A percentile compares a stretch with the other conserved stretches of the same genome.
These are phyloP conservation scores for Mycena sanguinolenta DNA, from an alignment of 768 basidiomycete genomes.

Conservation along the genomic window DNA sequence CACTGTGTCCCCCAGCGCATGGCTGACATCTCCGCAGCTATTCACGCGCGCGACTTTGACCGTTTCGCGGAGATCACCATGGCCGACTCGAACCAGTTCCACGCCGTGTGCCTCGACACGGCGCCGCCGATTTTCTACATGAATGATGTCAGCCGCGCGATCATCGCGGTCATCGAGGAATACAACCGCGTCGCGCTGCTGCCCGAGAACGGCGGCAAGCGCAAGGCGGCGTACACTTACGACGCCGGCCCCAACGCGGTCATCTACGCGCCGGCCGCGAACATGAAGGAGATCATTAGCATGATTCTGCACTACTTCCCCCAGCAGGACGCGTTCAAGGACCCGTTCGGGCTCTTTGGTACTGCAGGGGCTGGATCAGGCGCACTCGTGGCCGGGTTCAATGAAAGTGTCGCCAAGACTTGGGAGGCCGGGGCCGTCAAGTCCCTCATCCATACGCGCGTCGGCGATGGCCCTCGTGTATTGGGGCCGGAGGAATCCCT, in stretches of 20 bases:
- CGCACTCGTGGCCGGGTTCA: constrained; percentile 78
- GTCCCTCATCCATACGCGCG: constrained; percentile 90
- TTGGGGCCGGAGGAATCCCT: constrained; percentile 74
- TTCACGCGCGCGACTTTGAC: constrained; percentile 85
- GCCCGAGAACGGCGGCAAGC: constrained; percentile 59
- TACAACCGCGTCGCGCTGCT: constrained; percentile 84
- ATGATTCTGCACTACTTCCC: constrained; percentile 91
- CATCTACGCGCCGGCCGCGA: constrained; percentile 86
- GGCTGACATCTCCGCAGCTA: constrained; percentile 85
- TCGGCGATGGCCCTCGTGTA: constrained; percentile 91
- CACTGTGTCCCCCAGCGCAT: constrained; percentile 91
- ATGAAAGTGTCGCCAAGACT: constrained; percentile 78
- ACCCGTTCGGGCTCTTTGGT: constrained; percentile 76
- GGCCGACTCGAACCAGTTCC: constrained; percentile 99
- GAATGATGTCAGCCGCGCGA: constrained; percentile 96
- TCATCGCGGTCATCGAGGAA: constrained; percentile 92
- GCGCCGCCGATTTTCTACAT: constrained; percentile 99
- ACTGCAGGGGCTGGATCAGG: constrained; percentile 58
- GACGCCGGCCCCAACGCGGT: constrained; percentile 99
- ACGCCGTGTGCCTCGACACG: constrained; percentile 97
- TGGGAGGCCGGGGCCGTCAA: constrained; percentile 87
- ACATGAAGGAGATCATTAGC: constrained; percentile 83
- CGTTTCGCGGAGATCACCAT: constrained; percentile 93
- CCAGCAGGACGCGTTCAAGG: constrained; percentile 80
- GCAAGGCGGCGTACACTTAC: constrained; percentile 97